A percentile compares a stretch with the other conserved stretches of the same genome.
Evolutionary conservation across 352 stramenopile genomes (phyloP).

Genomic region (Blastocystis sp.): DNA sequence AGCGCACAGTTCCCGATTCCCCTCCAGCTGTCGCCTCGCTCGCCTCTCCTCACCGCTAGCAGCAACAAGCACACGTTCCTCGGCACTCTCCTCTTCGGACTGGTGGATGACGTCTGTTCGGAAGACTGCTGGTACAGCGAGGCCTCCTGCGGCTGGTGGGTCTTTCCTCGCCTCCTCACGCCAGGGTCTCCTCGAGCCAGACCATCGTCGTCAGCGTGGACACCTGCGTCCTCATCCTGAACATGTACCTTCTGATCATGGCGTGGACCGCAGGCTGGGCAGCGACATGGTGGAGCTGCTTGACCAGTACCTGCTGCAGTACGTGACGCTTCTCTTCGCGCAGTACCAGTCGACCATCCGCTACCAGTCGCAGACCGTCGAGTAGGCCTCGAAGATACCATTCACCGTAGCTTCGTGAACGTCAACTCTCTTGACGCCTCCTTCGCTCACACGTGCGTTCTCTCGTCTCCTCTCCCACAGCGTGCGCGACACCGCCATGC

Average conservation of each 20-base stretch:
- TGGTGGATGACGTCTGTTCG: neutral
- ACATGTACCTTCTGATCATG: neutral
- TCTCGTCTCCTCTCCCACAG: neutral
- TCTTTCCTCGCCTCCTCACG: too few species aligned
- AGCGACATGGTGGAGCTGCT: neutral
- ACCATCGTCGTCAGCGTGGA: neutral
- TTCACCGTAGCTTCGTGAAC: neutral
- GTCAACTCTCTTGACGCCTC: neutral
- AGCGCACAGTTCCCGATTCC: neutral
- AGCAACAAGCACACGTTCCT: neutral
- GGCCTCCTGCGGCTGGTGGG: neutral
- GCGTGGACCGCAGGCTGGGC: neutral
- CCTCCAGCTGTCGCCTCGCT: neutral
- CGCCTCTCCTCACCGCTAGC: neutral
- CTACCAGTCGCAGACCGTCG: neutral
- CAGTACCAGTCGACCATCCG: neutral
- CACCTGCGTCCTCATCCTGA: neutral
- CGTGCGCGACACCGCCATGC: neutral
- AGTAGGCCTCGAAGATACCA: neutral
- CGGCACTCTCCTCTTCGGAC: neutral
- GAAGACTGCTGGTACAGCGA: conserved; percentile 17
- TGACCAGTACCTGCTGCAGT: neutral
- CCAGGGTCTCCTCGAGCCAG: neutral
- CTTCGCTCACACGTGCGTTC: neutral
- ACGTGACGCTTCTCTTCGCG: neutral